phyloP scores from a whole-genome alignment of 192 early-diverging fungal species.

The Tieghemiomyces parasiticus region DNA sequence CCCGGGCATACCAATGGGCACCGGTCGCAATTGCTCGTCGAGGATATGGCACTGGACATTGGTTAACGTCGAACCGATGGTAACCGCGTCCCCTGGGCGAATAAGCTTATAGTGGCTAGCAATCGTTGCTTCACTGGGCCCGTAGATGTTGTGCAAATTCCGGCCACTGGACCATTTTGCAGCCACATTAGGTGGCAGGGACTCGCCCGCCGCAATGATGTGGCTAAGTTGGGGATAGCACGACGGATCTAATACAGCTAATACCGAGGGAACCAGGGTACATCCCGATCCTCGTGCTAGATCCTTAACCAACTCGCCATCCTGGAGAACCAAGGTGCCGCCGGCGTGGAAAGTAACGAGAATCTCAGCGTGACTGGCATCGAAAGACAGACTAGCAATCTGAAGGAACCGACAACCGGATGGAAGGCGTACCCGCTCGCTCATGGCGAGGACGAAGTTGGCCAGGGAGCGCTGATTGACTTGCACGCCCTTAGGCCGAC shows the following conservation, averaged over 20 bases:
- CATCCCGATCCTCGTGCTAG: neutral
- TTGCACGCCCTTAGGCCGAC: neutral
- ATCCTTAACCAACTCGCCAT: neutral
- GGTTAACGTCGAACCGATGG: neutral
- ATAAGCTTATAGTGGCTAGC: neutral
- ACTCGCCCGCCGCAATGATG: neutral
- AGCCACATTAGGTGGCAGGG: neutral
- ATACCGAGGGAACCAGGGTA: neutral
- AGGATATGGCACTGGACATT: constrained; percentile 8
- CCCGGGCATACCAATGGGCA: neutral
- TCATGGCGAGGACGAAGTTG: neutral
- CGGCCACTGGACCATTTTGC: neutral
- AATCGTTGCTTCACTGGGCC: neutral
- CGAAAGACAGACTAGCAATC: neutral
- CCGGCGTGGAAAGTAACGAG: neutral
- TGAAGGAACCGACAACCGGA: neutral
- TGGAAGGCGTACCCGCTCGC: neutral
- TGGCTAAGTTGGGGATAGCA: neutral
- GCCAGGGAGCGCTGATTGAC: neutral
- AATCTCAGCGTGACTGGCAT: neutral
- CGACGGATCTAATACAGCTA: neutral
- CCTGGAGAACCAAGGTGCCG: neutral
- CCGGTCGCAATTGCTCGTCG: neutral
- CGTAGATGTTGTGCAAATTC: neutral
- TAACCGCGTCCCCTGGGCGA: neutral